Conservation (phyloP, 306 rosid genomes). For the Vigna radiata region DNA sequence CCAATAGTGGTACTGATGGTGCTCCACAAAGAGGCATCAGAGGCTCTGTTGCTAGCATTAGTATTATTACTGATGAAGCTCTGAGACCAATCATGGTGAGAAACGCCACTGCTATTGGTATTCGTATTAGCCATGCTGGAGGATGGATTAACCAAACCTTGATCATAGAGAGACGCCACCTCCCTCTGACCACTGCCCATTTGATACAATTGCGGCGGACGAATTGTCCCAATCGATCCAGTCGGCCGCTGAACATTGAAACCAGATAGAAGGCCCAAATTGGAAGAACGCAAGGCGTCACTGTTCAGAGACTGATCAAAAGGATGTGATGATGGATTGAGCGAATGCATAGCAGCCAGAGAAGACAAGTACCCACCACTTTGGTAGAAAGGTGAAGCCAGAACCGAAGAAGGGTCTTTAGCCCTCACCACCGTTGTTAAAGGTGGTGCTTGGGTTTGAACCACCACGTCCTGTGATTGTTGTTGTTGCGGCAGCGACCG, state of each 20-base stretch:
- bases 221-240: slow-evolving; percentile 46
- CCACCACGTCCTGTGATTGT: neutral
- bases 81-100: slow-evolving; percentile 49
- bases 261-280: slow-evolving; percentile 54
- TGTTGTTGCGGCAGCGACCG: neutral
- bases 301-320: slow-evolving; percentile 35
- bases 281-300: slow-evolving; percentile 42
- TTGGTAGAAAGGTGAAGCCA: slow-evolving; percentile 43
- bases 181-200: slow-evolving; percentile 43
- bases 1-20: slow-evolving; percentile 46
- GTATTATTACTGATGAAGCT: slow-evolving; percentile 41
- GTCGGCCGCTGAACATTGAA: slow-evolving; percentile 50
- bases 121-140: slow-evolving; percentile 19
- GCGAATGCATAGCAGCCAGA: slow-evolving; percentile 48
- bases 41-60: neutral
- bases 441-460: slow-evolving; percentile 32
- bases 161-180: slow-evolving; percentile 28
- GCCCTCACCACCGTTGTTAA: slow-evolving; percentile 11
- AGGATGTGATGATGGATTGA: slow-evolving; percentile 37
- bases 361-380: slow-evolving; percentile 54
- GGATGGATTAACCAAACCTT: slow-evolving; percentile 40
- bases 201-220: slow-evolving; percentile 39
- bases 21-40: slow-evolving; percentile 55
- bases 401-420: slow-evolving; percentile 8
- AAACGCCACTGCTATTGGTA: slow-evolving; percentile 1